phyloP scores from a whole-genome alignment of 2,329 filamentous ascomycete species.

The Lachnellula suecica region DNA sequence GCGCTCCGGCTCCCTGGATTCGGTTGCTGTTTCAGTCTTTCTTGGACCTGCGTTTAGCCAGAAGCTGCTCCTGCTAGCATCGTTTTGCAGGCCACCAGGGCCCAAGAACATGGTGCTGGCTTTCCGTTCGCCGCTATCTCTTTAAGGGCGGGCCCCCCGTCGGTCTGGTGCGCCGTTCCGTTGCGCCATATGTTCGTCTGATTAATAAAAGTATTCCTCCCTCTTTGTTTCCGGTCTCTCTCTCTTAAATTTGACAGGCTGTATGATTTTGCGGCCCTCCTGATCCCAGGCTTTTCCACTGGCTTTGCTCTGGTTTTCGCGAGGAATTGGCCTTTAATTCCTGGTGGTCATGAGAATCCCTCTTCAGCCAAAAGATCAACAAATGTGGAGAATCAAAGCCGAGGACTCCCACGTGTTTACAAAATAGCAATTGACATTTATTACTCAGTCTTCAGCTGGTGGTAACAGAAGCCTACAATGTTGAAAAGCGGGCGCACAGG shows the following conservation, averaged over 20 bases:
- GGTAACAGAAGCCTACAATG: neutral
- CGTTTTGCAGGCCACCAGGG: neutral
- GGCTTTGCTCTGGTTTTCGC: neutral
- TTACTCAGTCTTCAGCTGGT: neutral
- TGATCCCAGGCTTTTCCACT: too few relatives aligned
- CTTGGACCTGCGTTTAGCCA: constrained; percentile 2
- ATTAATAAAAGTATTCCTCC: neutral
- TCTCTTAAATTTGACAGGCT: too few relatives aligned
- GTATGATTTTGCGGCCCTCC: too few relatives aligned
- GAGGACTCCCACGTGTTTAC: neutral
- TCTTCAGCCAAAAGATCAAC: neutral
- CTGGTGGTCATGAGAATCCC: neutral
- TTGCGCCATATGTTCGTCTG: neutral
- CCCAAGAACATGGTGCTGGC: neutral
- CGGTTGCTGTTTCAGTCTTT: neutral
- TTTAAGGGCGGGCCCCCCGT: neutral
- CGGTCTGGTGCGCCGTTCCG: neutral
- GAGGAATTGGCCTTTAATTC: neutral
- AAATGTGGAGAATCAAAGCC: neutral
- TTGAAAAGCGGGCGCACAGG: neutral
- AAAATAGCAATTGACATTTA: neutral
- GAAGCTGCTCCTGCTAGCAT: constrained; percentile 1
- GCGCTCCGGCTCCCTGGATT: too few relatives aligned
- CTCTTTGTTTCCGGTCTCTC: too few relatives aligned
- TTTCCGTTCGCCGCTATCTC: neutral